Base-by-base conservation (phyloP, 2,329 filamentous ascomycete genomes). In the Neofusicoccum kwambonambiense region DNA sequence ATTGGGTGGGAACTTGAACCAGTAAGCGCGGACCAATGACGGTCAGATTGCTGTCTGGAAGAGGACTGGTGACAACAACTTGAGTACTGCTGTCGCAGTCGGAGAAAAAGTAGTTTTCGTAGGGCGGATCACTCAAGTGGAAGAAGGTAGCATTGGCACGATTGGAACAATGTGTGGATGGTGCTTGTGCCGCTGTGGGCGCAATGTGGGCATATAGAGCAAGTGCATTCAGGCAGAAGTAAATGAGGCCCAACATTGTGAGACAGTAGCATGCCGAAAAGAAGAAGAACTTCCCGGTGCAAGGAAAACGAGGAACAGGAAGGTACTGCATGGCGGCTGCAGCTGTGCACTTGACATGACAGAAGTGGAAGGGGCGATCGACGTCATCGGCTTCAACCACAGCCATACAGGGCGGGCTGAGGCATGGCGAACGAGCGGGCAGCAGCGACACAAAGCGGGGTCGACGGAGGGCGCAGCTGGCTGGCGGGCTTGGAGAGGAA, bases 91-190 rank as follows among this genome's bases (percentile, higher is more conserved):
- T 80, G 67, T 87, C 80, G 72, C 86, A 89, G 70, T 89, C 87
- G 0, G 86, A 88, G 68, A 87, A 86, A 75, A 90, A 88, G 74
- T 86, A 88, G 70, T 89, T 89, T 44, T 86, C 79, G 66, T 89
- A 88, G 0, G 87, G 87, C 1, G 82, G 80, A 67, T 87, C 85
- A 37, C 79, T 83, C 2, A 87, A 76, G 65, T 81, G 76, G 8
- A 83, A 73, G 22, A 76, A 78, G 1, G 75, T 76, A 5, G 78
- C 70, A 56, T 68, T 64, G 19, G 19, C 19, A 22, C 19, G 19
- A 22, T 49, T 57, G 11, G 72, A 66, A 44, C 73, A 71, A 54
- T 67, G 64, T 1, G 67, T 8, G 7, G 67, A 42, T 12, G 61
- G 34, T 4, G 51, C 12, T 60, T 27, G 42, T 12, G 62, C 41